A percentile compares a stretch with the other conserved stretches of the same genome.
Conservation (phyloP, 805 yeast species). For the Lipomyces orientalis region DNA sequence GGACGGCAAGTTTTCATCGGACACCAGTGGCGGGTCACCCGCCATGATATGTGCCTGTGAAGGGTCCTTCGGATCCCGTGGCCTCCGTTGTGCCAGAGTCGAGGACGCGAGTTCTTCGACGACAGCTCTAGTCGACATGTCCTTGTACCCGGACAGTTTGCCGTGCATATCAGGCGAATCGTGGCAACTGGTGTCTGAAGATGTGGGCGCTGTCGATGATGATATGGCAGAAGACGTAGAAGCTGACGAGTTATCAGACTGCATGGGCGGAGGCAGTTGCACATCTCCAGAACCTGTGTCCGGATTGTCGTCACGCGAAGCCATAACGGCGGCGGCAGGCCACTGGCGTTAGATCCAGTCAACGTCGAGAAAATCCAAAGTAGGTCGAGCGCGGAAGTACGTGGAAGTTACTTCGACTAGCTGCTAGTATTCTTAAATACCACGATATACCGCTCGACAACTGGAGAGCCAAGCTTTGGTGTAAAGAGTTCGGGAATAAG, state of each 20-base stretch:
- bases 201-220: neutral
- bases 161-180: neutral
- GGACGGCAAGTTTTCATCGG: neutral
- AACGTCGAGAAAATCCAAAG: neutral
- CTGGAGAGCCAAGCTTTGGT: neutral
- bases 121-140: neutral
- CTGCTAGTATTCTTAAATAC: neutral
- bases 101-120: neutral
- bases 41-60: neutral
- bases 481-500: neutral
- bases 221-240: constrained; percentile 1
- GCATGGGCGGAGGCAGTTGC: neutral
- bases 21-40: neutral
- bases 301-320: neutral
- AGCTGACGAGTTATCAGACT: constrained; percentile 1
- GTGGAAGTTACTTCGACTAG: neutral
- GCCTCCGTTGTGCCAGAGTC: neutral
- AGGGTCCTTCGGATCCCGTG: neutral
- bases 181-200: neutral
- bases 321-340: neutral
- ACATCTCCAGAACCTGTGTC: neutral
- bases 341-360: neutral
- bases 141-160: neutral
- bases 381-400: neutral
- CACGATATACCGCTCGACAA: neutral